Conservation (phyloP, 805 yeast genomes). For the Novakomyces olei region DNA sequence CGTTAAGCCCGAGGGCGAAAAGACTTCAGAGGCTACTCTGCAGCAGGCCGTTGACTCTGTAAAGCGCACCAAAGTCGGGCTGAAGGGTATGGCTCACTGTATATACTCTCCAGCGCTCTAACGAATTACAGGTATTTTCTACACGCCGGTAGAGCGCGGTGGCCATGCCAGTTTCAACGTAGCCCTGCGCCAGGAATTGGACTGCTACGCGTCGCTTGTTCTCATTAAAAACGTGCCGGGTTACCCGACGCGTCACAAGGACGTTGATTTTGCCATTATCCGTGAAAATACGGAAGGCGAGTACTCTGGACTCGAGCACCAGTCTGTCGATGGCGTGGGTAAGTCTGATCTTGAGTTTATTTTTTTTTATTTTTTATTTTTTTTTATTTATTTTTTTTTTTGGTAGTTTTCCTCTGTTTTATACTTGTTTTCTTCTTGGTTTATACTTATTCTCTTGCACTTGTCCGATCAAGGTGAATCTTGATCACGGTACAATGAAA, state of each 20-base stretch:
- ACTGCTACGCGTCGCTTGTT: constrained; percentile 89
- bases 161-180: constrained; percentile 95
- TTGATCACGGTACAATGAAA: too few species aligned
- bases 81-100: too few species aligned
- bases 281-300: constrained; percentile 99
- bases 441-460: too few species aligned
- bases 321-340: constrained; percentile 93
- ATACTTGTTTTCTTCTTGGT: background rate
- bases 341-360: constrained; percentile 32
- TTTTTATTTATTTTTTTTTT: background rate
- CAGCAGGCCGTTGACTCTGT: constrained; percentile 78
- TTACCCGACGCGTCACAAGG: constrained; percentile 69
- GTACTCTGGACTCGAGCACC: constrained; percentile 97
- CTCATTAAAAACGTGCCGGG: constrained; percentile 90
- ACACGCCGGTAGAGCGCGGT: constrained; percentile 86
- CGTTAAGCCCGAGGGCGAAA: constrained; percentile 72
- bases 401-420: background rate
- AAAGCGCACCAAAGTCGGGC: constrained; percentile 79
- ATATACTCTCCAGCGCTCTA: too few species aligned
- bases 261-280: constrained; percentile 85
- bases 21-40: constrained; percentile 58
- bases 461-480: too few species aligned
- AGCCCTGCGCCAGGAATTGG: constrained; percentile 92
- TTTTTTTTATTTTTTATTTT: background rate
- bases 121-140: too few species aligned